These are phyloP conservation scores for Abrus pulchellus DNA, from an alignment of 306 rosid genomes.

Conservation along the genomic window DNA sequence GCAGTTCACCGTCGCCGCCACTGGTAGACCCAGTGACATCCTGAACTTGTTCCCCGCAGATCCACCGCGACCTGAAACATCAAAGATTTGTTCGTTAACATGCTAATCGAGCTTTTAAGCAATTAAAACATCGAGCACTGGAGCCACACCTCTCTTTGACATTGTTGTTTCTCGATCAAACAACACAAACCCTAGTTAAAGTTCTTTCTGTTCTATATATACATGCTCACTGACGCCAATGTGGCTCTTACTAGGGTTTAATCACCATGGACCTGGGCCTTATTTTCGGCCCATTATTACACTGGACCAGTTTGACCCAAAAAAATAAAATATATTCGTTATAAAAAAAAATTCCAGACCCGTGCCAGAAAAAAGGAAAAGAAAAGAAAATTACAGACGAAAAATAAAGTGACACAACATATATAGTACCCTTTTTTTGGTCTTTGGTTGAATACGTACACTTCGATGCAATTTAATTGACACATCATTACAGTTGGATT, in stretches of 20 bases:
- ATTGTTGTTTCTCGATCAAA: slow-evolving; percentile 44
- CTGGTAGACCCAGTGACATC: slow-evolving; percentile 96
- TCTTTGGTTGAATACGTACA: too few relatives aligned
- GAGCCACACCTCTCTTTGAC: slow-evolving; percentile 67
- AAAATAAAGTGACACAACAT: too few relatives aligned
- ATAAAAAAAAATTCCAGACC: too few relatives aligned
- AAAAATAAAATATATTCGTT: too few relatives aligned
- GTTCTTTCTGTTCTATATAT: not conserved
- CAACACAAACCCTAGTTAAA: slow-evolving; percentile 1
- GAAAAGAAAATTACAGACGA: too few relatives aligned
- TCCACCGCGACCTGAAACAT: slow-evolving; percentile 74
- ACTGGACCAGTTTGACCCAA: not conserved
- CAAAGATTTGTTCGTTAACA: not conserved
- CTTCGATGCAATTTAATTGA: too few relatives aligned
- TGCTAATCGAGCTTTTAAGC: not conserved
- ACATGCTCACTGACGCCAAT: not conserved
- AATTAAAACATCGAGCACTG: not conserved
- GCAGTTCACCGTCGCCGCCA: slow-evolving; percentile 96
- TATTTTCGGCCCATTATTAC: not conserved
- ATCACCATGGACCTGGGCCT: not conserved
- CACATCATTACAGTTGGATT: too few relatives aligned
- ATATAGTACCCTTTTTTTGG: too few relatives aligned
- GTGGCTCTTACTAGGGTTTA: slow-evolving; percentile 37
- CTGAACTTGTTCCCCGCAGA: slow-evolving; percentile 93
- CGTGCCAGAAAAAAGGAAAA: too few relatives aligned